Base-by-base conservation (phyloP, 306 rosid species). In the Prunus mira region DNA sequence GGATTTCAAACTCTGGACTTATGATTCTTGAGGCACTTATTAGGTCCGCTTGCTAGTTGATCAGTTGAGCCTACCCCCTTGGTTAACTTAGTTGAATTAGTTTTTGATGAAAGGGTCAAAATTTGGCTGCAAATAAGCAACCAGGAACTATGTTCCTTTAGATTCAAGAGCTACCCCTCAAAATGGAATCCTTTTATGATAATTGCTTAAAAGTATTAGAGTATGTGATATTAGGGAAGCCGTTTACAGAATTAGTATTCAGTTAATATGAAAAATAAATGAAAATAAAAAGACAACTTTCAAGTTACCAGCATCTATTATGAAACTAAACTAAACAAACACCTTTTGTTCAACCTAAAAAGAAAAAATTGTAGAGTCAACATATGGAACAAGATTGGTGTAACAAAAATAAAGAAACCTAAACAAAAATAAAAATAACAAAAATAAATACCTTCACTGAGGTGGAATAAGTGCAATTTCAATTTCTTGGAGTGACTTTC, bases 401-500 rank as follows among this genome's bases (percentile, higher is more conserved):
- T 9, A 9, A 20, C 6, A 19, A 24, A 30, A 18, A 20, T 14
- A 63, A 30, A 30, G 22, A 34, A 38, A 38, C 43, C 43, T 38
- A 38, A 63, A 4, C 34, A 25, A n/a, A 30, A 27, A 18, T 14
- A 25, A 27, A 27, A 28, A 57, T 55, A 41, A 41, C 24, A 25
- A 54, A 41, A 10, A 25, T 65, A 12, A 13, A n/a, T 72, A 76
- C 87, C 82, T 84, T 70, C 72, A 83, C 79, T 81, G 84, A 77
- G 77, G 63, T 17, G 95, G 86, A 78, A 87, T 72, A 79, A 83
- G 87, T 61, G 93, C 97, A 70, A 85, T 72, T 86, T 92, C 96
- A 79, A 92, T 92, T 88, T 92, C 97, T 82, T 92, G 97, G 56
- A 92, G 97, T 24, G 97, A 88, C 84, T 90, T 92, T 78, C 97